Evolutionary conservation across 169 alveolate genomes (phyloP).

Genomic region (Plasmodium knowlesi): DNA sequence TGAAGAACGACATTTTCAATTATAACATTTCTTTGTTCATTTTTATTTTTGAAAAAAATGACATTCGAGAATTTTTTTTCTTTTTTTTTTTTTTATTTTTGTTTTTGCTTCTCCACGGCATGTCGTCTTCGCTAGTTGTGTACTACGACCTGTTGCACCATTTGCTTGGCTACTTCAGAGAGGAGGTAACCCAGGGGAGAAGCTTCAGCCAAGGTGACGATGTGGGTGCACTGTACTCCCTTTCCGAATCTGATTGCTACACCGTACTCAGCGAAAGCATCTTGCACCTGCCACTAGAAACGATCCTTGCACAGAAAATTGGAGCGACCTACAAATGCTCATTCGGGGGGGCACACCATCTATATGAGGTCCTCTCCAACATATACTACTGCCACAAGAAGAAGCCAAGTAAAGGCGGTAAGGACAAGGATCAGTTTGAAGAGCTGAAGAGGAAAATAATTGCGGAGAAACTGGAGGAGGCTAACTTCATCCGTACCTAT

Average conservation of each 20-base stretch:
- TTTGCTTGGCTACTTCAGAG: constrained; percentile 1
- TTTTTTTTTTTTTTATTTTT: constrained; percentile 32
- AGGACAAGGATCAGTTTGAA: constrained; percentile 11
- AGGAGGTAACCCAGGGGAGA: not conserved
- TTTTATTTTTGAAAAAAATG: constrained; percentile 33
- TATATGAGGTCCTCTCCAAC: constrained; percentile 15
- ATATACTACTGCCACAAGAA: constrained; percentile 43
- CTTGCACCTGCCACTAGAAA: constrained; percentile 36
- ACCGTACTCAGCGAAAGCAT: not conserved
- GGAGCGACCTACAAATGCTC: not conserved
- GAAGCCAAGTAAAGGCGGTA: constrained; percentile 21
- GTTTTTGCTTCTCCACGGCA: constrained; percentile 19
- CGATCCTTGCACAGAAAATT: constrained; percentile 12
- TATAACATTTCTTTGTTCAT: constrained; percentile 41
- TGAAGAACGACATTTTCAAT: constrained; percentile 25
- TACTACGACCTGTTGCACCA: constrained; percentile 35
- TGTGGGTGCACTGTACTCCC: not conserved
- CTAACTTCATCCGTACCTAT: not conserved
- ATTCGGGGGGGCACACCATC: not conserved
- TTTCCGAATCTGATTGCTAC: not conserved
- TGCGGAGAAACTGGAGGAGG: constrained; percentile 17
- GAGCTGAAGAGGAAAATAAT: constrained; percentile 25
- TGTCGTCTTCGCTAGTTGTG: constrained; percentile 4
- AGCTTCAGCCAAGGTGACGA: not conserved
- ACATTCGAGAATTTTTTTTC: constrained; percentile 32